phyloP scores from a whole-genome alignment of 2,329 filamentous ascomycete genomes.

The Sclerotinia subarctica region DNA sequence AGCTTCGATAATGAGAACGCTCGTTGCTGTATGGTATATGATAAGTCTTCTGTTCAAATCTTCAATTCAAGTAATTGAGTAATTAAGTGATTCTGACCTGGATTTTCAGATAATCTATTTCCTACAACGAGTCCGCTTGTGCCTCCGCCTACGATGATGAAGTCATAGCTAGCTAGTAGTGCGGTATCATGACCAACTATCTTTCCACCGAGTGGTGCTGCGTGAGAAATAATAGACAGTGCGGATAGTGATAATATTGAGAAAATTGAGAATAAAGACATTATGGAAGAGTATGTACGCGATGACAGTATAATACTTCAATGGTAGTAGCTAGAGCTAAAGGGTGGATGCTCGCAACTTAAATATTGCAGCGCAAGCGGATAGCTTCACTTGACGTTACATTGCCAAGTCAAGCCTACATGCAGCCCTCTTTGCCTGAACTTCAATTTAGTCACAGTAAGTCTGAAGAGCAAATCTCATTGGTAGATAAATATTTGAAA shows the following conservation, averaged over 20 bases:
- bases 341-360: background rate
- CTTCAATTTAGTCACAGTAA: background rate
- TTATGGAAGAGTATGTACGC: background rate
- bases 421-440: background rate
- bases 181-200: constrained; percentile 1
- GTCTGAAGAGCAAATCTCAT: background rate
- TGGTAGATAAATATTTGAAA: background rate
- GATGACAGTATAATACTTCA: background rate
- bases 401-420: background rate
- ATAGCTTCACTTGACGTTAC: background rate
- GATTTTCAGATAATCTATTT: constrained; percentile 20
- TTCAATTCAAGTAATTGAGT: background rate
- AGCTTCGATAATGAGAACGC: constrained; percentile 17
- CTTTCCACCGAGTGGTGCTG: background rate
- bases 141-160: constrained; percentile 15
- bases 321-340: background rate
- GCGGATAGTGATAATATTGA: background rate
- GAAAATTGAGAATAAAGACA: background rate
- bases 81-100: background rate
- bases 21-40: background rate
- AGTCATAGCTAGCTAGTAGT: constrained; percentile 8
- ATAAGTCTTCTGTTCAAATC: background rate
- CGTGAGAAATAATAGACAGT: background rate
- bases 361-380: background rate
- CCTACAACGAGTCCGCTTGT: constrained; percentile 15